These are phyloP conservation scores for Primulina huaijiensis DNA, from an alignment of 257 asterid genomes.

Conservation along the genomic window DNA sequence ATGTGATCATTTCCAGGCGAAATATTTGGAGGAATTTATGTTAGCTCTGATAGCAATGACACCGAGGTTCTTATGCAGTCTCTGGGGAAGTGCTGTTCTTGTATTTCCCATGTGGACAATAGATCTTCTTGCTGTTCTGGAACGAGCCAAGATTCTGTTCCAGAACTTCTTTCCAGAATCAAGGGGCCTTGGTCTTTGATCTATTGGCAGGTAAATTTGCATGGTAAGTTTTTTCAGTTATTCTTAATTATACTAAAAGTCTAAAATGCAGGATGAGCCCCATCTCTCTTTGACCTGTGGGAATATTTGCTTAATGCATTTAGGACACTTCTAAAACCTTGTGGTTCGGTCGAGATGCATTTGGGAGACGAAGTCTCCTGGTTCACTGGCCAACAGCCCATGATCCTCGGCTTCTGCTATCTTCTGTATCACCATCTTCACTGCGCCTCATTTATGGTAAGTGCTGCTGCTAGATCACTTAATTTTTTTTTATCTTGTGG, in stretches of 20 bases:
- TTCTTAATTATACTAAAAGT: slow-evolving; percentile 27
- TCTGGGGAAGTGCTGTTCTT: slow-evolving; percentile 56
- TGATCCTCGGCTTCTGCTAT: slow-evolving; percentile 74
- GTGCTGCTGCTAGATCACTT: too few species aligned
- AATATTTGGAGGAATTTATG: slow-evolving; percentile 73
- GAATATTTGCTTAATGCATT: slow-evolving; percentile 32
- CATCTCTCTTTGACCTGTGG: slow-evolving; percentile 19
- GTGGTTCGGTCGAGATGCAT: slow-evolving; percentile 98
- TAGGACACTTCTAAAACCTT: slow-evolving; percentile 76
- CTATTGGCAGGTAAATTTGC: slow-evolving; percentile 94
- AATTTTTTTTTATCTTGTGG: not conserved
- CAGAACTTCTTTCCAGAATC: slow-evolving; percentile 72
- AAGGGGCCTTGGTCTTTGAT: slow-evolving; percentile 97
- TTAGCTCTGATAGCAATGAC: slow-evolving; percentile 57
- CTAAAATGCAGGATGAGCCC: slow-evolving; percentile 13
- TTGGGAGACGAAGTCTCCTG: slow-evolving; percentile 95
- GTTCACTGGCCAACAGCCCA: slow-evolving; percentile 86
- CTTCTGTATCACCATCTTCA: slow-evolving; percentile 80
- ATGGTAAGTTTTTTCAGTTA: slow-evolving; percentile 69
- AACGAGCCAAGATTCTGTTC: slow-evolving; percentile 46
- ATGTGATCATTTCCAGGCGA: slow-evolving; percentile 52
- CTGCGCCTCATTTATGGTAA: slow-evolving; percentile 49
- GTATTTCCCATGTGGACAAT: slow-evolving; percentile 40
- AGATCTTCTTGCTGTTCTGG: slow-evolving; percentile 37
- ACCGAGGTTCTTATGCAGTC: slow-evolving; percentile 74